These are phyloP conservation scores for Fusarium citri DNA, from an alignment of 2,329 filamentous ascomycete genomes.

Conservation along the genomic window DNA sequence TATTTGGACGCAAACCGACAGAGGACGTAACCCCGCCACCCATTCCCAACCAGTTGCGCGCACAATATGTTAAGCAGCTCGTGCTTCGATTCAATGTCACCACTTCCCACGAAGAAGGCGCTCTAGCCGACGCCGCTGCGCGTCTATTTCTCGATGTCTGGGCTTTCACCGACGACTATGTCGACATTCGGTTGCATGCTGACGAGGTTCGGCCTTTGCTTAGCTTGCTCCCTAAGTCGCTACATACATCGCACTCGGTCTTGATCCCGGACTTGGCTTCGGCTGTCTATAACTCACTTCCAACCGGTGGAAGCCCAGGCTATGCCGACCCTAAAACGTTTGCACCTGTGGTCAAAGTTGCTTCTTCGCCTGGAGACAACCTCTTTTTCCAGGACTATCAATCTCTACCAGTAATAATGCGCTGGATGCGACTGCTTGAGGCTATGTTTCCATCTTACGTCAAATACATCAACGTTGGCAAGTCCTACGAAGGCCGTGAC, in stretches of 20 bases:
- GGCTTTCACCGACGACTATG: slow-evolving; percentile 83
- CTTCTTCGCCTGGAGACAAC: slow-evolving; percentile 65
- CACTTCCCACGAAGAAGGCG: slow-evolving; percentile 73
- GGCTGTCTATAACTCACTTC: slow-evolving; percentile 71
- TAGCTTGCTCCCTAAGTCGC: slow-evolving; percentile 78
- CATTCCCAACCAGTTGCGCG: slow-evolving; percentile 51
- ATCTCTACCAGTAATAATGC: slow-evolving; percentile 81
- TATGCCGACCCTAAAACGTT: slow-evolving; percentile 43
- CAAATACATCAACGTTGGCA: slow-evolving; percentile 79
- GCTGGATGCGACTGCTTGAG: slow-evolving; percentile 90
- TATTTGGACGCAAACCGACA: slow-evolving; percentile 60
- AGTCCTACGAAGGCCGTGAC: slow-evolving; percentile 86
- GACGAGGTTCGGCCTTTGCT: slow-evolving; percentile 83
- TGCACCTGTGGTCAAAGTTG: slow-evolving; percentile 47
- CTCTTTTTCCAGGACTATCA: slow-evolving; percentile 96
- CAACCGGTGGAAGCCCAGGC: slow-evolving; percentile 37
- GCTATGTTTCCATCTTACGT: slow-evolving; percentile 91
- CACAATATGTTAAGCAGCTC: slow-evolving; percentile 80
- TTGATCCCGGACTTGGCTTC: slow-evolving; percentile 84
- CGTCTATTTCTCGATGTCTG: slow-evolving; percentile 89
- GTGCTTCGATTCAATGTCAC: slow-evolving; percentile 89
- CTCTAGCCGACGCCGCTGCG: slow-evolving; percentile 77
- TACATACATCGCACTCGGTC: slow-evolving; percentile 77
- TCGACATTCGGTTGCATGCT: slow-evolving; percentile 84
- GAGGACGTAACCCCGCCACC: slow-evolving; percentile 44